Percentiles rank a stretch among this genome's conserved stretches.
Conservation (phyloP, 176 grass and related monocot genomes). For the Oryza australiensis region DNA sequence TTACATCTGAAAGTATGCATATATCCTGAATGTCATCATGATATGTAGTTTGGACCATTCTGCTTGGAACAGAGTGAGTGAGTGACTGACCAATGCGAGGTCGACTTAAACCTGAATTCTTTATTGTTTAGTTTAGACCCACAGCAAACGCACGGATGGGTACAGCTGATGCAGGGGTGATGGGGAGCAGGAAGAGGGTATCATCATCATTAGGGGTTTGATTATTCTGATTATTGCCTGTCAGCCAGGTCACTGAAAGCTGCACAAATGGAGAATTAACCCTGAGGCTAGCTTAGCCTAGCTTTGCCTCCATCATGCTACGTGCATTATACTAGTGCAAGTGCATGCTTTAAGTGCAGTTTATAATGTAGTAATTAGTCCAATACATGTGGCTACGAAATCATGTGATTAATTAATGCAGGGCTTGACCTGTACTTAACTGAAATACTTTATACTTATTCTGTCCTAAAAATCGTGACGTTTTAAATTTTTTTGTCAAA, state of each 20-base stretch:
- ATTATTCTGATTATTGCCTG: slow-evolving; percentile 26
- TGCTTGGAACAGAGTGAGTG: slow-evolving; percentile 7
- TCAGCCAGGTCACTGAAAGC: slow-evolving; percentile 49
- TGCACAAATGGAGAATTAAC: not conserved
- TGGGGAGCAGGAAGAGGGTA: slow-evolving; percentile 30
- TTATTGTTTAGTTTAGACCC: not conserved
- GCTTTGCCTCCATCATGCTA: not conserved
- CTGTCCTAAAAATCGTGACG: too few relatives aligned
- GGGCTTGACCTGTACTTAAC: not conserved
- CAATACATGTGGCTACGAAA: not conserved
- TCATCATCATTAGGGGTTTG: slow-evolving; percentile 29
- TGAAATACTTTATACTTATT: not conserved
- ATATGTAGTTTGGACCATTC: slow-evolving; percentile 27
- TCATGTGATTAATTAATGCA: not conserved
- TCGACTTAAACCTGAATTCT: not conserved
- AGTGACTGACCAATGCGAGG: not conserved
- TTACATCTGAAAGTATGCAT: not conserved
- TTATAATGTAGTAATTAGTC: not conserved
- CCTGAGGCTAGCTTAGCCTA: not conserved
- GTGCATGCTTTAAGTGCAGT: not conserved
- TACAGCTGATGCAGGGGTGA: slow-evolving; percentile 26
- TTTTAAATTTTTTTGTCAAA: too few relatives aligned
- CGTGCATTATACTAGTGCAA: slow-evolving; percentile 6
- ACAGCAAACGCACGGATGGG: not conserved
- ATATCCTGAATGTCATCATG: slow-evolving; percentile 1